A percentile compares a stretch with the other conserved stretches of the same genome.
Conservation (phyloP, 345 rosid species). For the Rhizophora mangle region DNA sequence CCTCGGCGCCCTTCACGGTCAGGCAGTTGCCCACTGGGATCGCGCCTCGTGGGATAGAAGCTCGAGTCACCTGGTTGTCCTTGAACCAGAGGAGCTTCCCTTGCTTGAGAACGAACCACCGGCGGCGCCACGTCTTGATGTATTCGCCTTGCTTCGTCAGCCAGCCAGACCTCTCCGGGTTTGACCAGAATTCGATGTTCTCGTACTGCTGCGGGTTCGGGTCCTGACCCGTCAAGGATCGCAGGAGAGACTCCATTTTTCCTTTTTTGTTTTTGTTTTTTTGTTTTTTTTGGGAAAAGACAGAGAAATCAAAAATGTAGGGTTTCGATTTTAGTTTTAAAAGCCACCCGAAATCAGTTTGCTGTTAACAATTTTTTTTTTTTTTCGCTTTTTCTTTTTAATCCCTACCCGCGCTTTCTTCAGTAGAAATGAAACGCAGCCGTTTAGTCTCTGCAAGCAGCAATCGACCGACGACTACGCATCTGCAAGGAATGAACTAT, state of each 20-base stretch:
- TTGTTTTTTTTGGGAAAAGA: background rate
- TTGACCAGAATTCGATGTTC: constrained; percentile 29
- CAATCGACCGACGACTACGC: too few relatives aligned
- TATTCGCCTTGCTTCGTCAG: constrained; percentile 31
- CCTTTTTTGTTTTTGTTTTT: too few relatives aligned
- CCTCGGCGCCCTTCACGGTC: constrained; percentile 36
- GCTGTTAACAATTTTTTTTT: too few relatives aligned
- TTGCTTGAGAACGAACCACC: constrained; percentile 34
- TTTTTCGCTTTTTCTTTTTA: too few relatives aligned
- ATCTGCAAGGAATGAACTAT: too few relatives aligned
- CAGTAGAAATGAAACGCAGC: too few relatives aligned
- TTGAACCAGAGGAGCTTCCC: constrained; percentile 36
- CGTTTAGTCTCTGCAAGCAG: too few relatives aligned
- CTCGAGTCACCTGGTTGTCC: constrained; percentile 22
- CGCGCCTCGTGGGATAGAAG: constrained; percentile 26
- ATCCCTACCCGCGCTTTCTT: too few relatives aligned
- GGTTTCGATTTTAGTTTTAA: background rate
- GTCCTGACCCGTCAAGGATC: constrained; percentile 31
- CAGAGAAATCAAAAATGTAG: background rate
- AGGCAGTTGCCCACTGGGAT: constrained; percentile 28
- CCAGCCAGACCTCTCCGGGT: constrained; percentile 30
- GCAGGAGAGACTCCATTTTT: constrained; percentile 24
- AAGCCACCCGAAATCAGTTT: background rate
- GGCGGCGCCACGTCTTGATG: constrained; percentile 31
- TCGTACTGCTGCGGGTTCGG: constrained; percentile 29